These are phyloP conservation scores for Spathaspora arborariae DNA, from an alignment of 805 yeast species.

Conservation along the genomic window DNA sequence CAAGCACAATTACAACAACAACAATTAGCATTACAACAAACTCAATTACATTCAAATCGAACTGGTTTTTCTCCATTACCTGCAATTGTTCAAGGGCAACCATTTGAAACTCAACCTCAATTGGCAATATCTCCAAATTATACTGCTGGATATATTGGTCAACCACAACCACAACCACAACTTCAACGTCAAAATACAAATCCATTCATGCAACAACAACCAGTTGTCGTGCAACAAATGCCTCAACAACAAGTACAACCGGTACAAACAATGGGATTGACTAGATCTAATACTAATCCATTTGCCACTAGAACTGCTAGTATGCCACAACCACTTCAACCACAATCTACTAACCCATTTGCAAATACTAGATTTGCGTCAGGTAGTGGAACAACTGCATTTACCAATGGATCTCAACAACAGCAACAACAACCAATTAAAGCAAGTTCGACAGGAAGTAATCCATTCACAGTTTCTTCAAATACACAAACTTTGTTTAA, in stretches of 20 bases:
- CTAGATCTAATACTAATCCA: slow-evolving; percentile 34
- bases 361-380: slow-evolving; percentile 34
- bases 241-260: slow-evolving; percentile 10
- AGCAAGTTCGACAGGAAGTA: slow-evolving; percentile 49
- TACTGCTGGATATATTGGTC: slow-evolving; percentile 50
- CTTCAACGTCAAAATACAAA: slow-evolving; percentile 13
- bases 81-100: slow-evolving; percentile 13
- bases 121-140: slow-evolving; percentile 21
- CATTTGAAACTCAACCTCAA: slow-evolving; percentile 14
- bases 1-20: slow-evolving; percentile 15
- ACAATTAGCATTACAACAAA: slow-evolving; percentile 22
- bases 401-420: slow-evolving; percentile 11
- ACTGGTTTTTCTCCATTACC: slow-evolving; percentile 6
- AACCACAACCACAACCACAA: slow-evolving; percentile 18
- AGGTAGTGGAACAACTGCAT: slow-evolving; percentile 28
- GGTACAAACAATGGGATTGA: slow-evolving; percentile 14
- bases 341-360: slow-evolving; percentile 42
- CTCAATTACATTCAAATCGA: not conserved
- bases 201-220: slow-evolving; percentile 14
- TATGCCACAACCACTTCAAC: slow-evolving; percentile 12
- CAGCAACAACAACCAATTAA: slow-evolving; percentile 13
- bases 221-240: slow-evolving; percentile 11
- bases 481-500: slow-evolving; percentile 31
- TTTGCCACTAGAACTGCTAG: slow-evolving; percentile 20
- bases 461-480: slow-evolving; percentile 53